phyloP scores from a whole-genome alignment of 2,329 filamentous ascomycete genomes.

The Epichloe aotearoae region DNA sequence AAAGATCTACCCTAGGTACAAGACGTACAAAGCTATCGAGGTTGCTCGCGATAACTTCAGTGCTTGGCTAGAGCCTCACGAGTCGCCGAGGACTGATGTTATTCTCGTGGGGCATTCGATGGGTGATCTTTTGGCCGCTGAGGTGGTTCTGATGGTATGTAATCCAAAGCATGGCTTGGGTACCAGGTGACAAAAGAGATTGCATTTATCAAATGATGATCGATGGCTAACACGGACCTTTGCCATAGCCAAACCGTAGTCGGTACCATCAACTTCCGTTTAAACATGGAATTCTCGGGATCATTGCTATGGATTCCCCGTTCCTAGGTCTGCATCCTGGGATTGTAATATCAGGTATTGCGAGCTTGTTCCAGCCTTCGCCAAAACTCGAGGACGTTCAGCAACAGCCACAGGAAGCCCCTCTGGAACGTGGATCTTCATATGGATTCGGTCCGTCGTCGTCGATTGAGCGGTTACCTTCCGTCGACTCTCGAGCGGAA shows the following conservation, averaged over 20 bases:
- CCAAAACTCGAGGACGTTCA: constrained; percentile 12
- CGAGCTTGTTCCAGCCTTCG: constrained; percentile 55
- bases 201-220: not conserved
- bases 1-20: constrained; percentile 73
- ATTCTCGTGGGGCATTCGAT: constrained; percentile 81
- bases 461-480: constrained; percentile 8
- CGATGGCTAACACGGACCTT: not conserved
- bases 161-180: not conserved
- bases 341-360: constrained; percentile 68
- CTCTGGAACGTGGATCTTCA: not conserved
- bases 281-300: constrained; percentile 66
- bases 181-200: not conserved
- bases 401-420: not conserved
- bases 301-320: constrained; percentile 72
- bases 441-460: constrained; percentile 6
- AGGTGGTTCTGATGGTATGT: constrained; percentile 54
- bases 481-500: constrained; percentile 6
- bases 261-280: constrained; percentile 30
- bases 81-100: constrained; percentile 60
- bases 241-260: constrained; percentile 19
- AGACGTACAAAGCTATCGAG: constrained; percentile 57
- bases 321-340: constrained; percentile 83
- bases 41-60: constrained; percentile 75
- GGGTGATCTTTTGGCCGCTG: constrained; percentile 78
- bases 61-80: constrained; percentile 66